Percentiles rank a stretch among this genome's conserved stretches.
Conservation (phyloP, 306 rosid species). For the Trifolium subterraneum region DNA sequence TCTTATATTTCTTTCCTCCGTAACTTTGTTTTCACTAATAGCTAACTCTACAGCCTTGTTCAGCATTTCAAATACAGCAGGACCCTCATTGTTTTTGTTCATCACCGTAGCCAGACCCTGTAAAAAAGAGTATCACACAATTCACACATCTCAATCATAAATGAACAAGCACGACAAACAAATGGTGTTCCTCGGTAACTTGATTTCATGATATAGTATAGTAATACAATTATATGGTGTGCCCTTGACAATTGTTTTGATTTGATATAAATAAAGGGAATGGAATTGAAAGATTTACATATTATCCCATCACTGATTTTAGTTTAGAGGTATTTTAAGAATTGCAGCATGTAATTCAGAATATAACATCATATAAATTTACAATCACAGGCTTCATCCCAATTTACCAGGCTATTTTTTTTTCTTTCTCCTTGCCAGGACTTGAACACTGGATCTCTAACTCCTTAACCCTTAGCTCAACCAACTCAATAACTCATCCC, state of each 20-base stretch:
- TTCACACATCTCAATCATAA: constrained; percentile 18
- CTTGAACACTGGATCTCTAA: no score
- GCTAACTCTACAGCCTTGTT: constrained; percentile 71
- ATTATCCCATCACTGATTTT: no score
- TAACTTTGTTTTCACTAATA: constrained; percentile 61
- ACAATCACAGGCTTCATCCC: constrained; percentile 16
- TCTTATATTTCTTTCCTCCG: constrained; percentile 81
- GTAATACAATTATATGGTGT: no score
- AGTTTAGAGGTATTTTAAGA: no score
- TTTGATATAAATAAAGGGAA: no score
- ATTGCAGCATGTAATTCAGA: no score
- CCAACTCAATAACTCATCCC: background rate
- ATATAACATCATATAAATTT: constrained; percentile 2
- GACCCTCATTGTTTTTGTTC: constrained; percentile 85
- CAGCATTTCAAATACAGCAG: constrained; percentile 77
- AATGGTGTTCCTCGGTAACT: constrained; percentile 1
- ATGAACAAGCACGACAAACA: constrained; percentile 11
- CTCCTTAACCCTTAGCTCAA: no score
- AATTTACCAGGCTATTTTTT: no score
- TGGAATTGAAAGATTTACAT: no score
- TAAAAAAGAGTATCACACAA: background rate
- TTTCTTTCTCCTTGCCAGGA: no score
- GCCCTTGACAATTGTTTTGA: no score
- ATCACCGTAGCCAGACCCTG: constrained; percentile 92
- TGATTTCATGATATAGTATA: constrained; percentile 29